phyloP scores from a whole-genome alignment of 2,329 filamentous ascomycete genomes.

The Colletotrichum shisoi region DNA sequence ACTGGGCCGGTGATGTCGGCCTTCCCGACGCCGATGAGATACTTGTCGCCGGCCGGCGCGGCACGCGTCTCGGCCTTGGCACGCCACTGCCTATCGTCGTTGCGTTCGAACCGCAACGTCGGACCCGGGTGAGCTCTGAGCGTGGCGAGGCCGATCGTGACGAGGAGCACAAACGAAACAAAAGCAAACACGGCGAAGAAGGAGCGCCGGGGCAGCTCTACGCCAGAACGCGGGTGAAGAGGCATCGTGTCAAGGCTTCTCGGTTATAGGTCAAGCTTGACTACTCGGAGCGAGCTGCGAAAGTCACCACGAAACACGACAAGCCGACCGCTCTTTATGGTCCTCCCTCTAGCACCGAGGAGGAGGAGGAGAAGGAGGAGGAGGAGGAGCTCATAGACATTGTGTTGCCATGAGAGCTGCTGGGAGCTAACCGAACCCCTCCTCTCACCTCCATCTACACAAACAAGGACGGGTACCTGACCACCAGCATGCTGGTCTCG shows the following conservation, averaged over 20 bases:
- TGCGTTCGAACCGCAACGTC: constrained; percentile 24
- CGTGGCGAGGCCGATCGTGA: constrained; percentile 26
- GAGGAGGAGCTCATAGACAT: background rate
- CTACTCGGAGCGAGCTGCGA: background rate
- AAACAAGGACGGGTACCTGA: constrained; percentile 21
- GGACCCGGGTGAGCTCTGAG: constrained; percentile 12
- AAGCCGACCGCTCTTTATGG: constrained; percentile 8
- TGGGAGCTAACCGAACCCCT: constrained; percentile 4
- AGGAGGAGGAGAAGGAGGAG: background rate
- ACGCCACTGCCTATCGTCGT: constrained; percentile 22
- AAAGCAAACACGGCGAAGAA: constrained; percentile 35
- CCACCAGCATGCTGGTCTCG: constrained; percentile 8
- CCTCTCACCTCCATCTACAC: background rate
- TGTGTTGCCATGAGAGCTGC: background rate
- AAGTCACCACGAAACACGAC: background rate
- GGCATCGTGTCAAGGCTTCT: constrained; percentile 14
- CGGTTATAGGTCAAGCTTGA: background rate
- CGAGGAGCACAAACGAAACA: constrained; percentile 32
- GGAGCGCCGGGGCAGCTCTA: constrained; percentile 30
- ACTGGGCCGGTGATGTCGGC: constrained; percentile 75
- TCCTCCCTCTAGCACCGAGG: background rate
- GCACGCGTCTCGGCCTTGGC: constrained; percentile 39
- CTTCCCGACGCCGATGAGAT: constrained; percentile 65
- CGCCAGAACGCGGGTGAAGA: constrained; percentile 22
- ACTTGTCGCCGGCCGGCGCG: constrained; percentile 50